These are phyloP conservation scores for Trichoderma afroharzianum DNA, from an alignment of 2,329 filamentous ascomycete genomes.

Conservation along the genomic window DNA sequence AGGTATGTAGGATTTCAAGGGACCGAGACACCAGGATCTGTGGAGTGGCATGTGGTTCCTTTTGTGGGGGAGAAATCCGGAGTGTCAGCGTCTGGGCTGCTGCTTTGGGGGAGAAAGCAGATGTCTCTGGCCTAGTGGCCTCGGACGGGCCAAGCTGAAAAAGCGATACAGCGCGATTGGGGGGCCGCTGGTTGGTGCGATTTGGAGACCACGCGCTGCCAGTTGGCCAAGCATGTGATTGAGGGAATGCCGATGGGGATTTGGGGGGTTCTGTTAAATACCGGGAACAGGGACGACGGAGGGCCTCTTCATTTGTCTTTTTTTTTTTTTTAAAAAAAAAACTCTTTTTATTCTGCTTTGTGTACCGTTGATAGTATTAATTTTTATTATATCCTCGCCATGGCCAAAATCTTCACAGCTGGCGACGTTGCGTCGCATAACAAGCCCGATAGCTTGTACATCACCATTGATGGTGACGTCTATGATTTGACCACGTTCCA, in stretches of 20 bases:
- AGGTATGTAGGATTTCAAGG: not conserved
- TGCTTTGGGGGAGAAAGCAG: not conserved
- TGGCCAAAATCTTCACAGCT: conserved; percentile 84
- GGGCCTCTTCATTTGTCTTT: not conserved
- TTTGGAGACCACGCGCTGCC: not conserved
- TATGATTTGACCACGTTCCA: conserved; percentile 91
- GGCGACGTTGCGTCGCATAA: conserved; percentile 89
- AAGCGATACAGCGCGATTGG: not conserved
- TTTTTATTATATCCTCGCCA: conserved; percentile 39
- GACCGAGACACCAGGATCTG: not conserved
- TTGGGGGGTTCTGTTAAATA: conserved; percentile 8
- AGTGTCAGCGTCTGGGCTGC: not conserved
- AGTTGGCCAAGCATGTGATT: conserved; percentile 13
- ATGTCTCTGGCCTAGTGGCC: not conserved
- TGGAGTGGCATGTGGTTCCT: not conserved
- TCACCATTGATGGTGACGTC: conserved; percentile 90
- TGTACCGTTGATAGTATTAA: not conserved
- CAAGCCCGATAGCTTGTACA: conserved; percentile 80
- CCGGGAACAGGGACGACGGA: not conserved
- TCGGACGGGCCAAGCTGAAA: not conserved
- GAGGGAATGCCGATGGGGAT: conserved; percentile 12
- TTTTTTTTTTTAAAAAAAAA: not conserved
- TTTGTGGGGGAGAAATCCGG: conserved; percentile 6
- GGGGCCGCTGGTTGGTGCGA: not conserved
- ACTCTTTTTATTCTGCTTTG: not conserved